A percentile compares a stretch with the other conserved stretches of the same genome.
Conservation (phyloP, 495 filamentous ascomycete species). For the Articulospora tetracladia region DNA sequence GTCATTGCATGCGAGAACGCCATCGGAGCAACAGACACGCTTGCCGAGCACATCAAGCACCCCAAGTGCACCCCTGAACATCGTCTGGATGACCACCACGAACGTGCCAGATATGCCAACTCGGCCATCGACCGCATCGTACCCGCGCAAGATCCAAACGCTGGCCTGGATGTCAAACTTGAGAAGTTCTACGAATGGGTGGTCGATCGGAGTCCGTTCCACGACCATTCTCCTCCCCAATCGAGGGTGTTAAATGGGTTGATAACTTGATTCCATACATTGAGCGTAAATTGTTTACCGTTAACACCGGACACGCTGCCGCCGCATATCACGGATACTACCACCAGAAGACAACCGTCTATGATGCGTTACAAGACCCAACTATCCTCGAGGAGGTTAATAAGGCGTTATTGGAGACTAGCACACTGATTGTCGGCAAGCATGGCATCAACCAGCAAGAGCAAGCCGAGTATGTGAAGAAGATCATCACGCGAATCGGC, state of each 20-base stretch:
- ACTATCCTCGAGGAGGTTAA: slow-evolving; percentile 72
- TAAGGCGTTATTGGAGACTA: slow-evolving; percentile 75
- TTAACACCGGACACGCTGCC: slow-evolving; percentile 98
- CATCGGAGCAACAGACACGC: slow-evolving; percentile 83
- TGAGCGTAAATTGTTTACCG: slow-evolving; percentile 98
- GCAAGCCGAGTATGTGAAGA: slow-evolving; percentile 86
- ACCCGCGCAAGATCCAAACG: slow-evolving; percentile 73
- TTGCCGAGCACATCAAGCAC: slow-evolving; percentile 76
- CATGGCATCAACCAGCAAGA: slow-evolving; percentile 72
- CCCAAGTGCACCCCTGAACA: slow-evolving; percentile 56
- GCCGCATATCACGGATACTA: slow-evolving; percentile 93
- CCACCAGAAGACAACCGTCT: slow-evolving; percentile 76
- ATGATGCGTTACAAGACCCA: slow-evolving; percentile 67
- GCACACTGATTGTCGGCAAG: slow-evolving; percentile 78
- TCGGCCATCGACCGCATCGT: slow-evolving; percentile 98
- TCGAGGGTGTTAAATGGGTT: slow-evolving; percentile 89
- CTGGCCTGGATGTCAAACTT: slow-evolving; percentile 85
- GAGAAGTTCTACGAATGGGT: slow-evolving; percentile 99
- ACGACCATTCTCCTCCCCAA: slow-evolving; percentile 52
- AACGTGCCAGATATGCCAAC: slow-evolving; percentile 83
- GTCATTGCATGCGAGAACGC: slow-evolving; percentile 98
- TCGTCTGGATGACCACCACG: slow-evolving; percentile 54
- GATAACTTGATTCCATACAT: slow-evolving; percentile 90
- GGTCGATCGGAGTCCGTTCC: slow-evolving; percentile 80
- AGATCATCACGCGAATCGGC: slow-evolving; percentile 86